phyloP scores from a whole-genome alignment of 2,329 filamentous ascomycete species.

The Tolypocladium album region DNA sequence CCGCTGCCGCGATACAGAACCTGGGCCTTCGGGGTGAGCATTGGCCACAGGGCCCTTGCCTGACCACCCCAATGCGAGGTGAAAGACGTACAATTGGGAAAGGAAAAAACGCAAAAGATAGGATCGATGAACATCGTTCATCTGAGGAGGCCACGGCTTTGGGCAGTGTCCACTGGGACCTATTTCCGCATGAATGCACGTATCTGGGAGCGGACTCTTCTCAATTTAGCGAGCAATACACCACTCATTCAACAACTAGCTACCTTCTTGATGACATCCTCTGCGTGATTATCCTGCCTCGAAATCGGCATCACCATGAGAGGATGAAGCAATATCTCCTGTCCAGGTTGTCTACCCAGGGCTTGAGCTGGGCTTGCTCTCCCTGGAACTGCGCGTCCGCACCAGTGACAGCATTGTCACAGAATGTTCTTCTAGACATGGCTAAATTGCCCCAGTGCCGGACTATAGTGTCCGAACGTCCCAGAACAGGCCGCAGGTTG shows the following conservation, averaged over 20 bases:
- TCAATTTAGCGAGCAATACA: neutral
- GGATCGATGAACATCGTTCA: neutral
- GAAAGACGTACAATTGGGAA: neutral
- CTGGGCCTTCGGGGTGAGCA: neutral
- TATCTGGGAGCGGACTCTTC: neutral
- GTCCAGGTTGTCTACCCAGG: neutral
- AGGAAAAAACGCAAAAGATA: neutral
- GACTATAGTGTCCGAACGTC: no score
- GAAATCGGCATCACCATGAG: neutral
- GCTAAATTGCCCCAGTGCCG: neutral
- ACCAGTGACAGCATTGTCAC: neutral
- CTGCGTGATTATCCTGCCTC: neutral
- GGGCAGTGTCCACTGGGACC: neutral
- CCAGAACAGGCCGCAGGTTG: neutral
- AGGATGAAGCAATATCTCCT: neutral
- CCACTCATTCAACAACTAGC: neutral
- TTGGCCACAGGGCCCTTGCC: neutral
- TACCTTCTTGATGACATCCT: neutral
- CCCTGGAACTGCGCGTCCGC: neutral
- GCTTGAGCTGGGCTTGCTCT: neutral
- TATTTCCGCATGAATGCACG: neutral
- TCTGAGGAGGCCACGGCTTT: neutral
- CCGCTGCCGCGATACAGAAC: neutral
- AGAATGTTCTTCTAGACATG: no score
- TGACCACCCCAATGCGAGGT: neutral